Percentiles rank a stretch among this genome's conserved stretches.
phyloP scores from a whole-genome alignment of 805 yeast genomes.

The Grigorovia transvaalensis region DNA sequence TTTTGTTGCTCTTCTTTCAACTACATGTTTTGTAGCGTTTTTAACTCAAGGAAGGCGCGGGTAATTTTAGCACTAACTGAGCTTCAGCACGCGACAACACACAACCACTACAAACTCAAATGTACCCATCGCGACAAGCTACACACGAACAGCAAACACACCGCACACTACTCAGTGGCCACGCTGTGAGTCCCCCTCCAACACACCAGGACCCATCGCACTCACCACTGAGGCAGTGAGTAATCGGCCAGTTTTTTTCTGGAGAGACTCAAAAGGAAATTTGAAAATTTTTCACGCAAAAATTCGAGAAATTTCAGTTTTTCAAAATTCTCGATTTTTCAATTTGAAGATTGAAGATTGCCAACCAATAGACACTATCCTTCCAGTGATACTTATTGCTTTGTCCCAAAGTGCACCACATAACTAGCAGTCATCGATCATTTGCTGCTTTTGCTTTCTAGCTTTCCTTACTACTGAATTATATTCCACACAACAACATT shows the following conservation, averaged over 20 bases:
- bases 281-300: background rate
- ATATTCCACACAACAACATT: background rate
- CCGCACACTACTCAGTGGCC: no score
- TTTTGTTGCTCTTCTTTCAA: no score
- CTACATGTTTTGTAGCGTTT: no score
- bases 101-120: no score
- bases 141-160: no score
- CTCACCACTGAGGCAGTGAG: background rate
- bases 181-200: no score
- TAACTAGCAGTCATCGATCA: no score
- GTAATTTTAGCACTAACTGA: no score
- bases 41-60: no score
- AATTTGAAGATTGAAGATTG: background rate
- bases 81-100: no score
- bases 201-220: background rate
- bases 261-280: background rate
- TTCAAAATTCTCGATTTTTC: background rate
- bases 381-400: background rate
- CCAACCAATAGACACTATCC: background rate
- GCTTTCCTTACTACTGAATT: background rate
- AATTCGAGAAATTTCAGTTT: background rate
- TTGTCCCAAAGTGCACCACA: background rate
- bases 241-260: background rate
- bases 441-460: background rate
- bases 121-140: no score